A percentile compares a stretch with the other conserved stretches of the same genome.
These are phyloP conservation scores for Drechslerella dactyloides DNA, from an alignment of 2,329 filamentous ascomycete genomes.

Conservation along the genomic window DNA sequence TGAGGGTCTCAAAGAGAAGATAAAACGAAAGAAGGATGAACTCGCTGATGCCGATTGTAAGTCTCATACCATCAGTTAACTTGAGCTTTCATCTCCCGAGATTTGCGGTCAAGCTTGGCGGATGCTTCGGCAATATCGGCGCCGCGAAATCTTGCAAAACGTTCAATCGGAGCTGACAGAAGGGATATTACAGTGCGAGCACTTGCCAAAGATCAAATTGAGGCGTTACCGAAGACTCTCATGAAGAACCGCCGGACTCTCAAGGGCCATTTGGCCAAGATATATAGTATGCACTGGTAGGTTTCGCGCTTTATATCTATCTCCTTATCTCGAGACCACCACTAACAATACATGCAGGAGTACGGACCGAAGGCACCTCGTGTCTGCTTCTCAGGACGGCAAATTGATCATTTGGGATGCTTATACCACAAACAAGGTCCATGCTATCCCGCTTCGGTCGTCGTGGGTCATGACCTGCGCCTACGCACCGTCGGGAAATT, in stretches of 20 bases:
- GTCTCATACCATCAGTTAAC: constrained; percentile 58
- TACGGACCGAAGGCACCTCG: constrained; percentile 93
- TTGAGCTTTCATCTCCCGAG: background rate
- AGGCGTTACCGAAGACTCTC: constrained; percentile 86
- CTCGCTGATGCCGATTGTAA: constrained; percentile 96
- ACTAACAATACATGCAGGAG: constrained; percentile 31
- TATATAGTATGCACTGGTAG: constrained; percentile 99
- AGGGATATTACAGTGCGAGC: constrained; percentile 65
- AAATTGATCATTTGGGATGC: constrained; percentile 99
- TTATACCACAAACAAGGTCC: constrained; percentile 99
- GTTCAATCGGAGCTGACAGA: background rate
- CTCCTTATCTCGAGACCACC: background rate
- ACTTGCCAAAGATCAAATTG: constrained; percentile 89
- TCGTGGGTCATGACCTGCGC: constrained; percentile 99
- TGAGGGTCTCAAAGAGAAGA: constrained; percentile 95
- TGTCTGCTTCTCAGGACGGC: constrained; percentile 97
- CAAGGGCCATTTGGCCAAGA: constrained; percentile 98
- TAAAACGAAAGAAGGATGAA: constrained; percentile 99
- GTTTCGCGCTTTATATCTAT: constrained; percentile 8
- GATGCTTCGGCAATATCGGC: background rate
- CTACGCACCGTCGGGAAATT: constrained; percentile 97
- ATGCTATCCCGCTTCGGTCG: constrained; percentile 94
- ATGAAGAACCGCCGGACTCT: constrained; percentile 98
- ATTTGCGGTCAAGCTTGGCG: constrained; percentile 8
- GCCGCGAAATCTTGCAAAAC: background rate